phyloP scores from a whole-genome alignment of 73 alveolate species.

The Paramecium caudatum region DNA sequence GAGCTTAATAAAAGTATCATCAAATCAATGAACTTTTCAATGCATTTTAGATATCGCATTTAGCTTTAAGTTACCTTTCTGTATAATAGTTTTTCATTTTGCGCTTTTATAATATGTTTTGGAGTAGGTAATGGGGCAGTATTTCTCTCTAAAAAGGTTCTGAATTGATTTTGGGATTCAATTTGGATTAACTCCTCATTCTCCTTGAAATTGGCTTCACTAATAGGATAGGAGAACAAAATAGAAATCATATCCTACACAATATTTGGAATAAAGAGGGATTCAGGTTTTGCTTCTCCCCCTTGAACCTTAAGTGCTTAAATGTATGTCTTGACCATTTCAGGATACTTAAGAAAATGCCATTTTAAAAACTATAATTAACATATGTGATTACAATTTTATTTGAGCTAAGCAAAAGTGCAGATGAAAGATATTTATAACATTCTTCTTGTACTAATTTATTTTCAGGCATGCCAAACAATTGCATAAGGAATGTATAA shows the following conservation, averaged over 20 bases:
- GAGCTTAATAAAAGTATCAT: conserved; percentile 37
- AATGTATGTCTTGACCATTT: conserved; percentile 15
- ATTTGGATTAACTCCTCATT: conserved; percentile 59
- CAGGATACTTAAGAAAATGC: conserved; percentile 46
- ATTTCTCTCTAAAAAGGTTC: conserved; percentile 66
- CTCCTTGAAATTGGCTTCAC: conserved; percentile 38
- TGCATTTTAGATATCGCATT: conserved; percentile 57
- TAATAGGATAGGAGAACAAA: conserved; percentile 27
- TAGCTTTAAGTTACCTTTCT: conserved; percentile 2
- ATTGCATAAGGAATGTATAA: conserved; percentile 50
- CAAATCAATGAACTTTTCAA: conserved; percentile 53
- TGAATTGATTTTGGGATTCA: conserved; percentile 55
- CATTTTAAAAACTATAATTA: conserved; percentile 40
- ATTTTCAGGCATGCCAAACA: conserved; percentile 47
- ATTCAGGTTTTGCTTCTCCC: conserved; percentile 19
- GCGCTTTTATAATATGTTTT: conserved; percentile 24
- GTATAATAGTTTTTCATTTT: conserved; percentile 50
- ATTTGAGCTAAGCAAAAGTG: conserved; percentile 22
- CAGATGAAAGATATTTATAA: conserved; percentile 21
- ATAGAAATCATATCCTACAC: conserved; percentile 44
- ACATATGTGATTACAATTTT: background rate
- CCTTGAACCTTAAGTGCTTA: conserved; percentile 19
- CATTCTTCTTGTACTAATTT: conserved; percentile 36
- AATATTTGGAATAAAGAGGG: conserved; percentile 10
- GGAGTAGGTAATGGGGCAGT: conserved; percentile 63